phyloP scores from a whole-genome alignment of 2,329 filamentous ascomycete genomes.

The Cladorrhinum sp. region DNA sequence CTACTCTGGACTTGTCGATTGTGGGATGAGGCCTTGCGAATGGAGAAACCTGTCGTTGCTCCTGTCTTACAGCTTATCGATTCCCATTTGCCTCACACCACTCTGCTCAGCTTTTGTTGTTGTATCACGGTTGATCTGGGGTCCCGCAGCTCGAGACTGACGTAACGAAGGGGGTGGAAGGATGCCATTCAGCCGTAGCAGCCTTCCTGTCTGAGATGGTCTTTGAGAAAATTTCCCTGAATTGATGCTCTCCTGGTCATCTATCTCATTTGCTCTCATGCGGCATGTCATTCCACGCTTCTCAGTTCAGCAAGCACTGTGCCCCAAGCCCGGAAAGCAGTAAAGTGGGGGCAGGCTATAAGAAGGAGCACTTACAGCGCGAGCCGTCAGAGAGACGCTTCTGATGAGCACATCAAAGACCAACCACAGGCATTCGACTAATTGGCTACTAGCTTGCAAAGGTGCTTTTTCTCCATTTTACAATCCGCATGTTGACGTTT shows the following conservation, averaged over 20 bases:
- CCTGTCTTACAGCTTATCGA: neutral
- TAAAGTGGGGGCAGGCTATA: neutral
- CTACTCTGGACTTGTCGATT: neutral
- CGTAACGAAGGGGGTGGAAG: too few relatives aligned
- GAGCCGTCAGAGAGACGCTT: neutral
- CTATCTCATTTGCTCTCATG: neutral
- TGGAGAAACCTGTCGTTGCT: neutral
- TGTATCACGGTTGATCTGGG: neutral
- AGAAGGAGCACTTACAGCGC: neutral
- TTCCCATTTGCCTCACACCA: neutral
- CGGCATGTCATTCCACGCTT: neutral
- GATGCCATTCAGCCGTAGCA: too few relatives aligned
- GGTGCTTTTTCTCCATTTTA: neutral
- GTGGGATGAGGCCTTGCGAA: neutral
- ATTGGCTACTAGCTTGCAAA: too few relatives aligned
- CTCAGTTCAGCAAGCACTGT: neutral
- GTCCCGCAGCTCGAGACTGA: neutral
- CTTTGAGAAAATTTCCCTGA: too few relatives aligned
- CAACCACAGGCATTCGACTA: neutral
- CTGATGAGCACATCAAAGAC: neutral
- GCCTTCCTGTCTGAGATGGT: too few relatives aligned
- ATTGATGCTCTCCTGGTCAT: too few relatives aligned
- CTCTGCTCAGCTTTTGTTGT: neutral
- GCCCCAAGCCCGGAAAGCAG: neutral
- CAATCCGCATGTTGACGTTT: neutral